phyloP scores from a whole-genome alignment of 1,284 basidiomycete genomes.

The Tranzscheliella williamsii region DNA sequence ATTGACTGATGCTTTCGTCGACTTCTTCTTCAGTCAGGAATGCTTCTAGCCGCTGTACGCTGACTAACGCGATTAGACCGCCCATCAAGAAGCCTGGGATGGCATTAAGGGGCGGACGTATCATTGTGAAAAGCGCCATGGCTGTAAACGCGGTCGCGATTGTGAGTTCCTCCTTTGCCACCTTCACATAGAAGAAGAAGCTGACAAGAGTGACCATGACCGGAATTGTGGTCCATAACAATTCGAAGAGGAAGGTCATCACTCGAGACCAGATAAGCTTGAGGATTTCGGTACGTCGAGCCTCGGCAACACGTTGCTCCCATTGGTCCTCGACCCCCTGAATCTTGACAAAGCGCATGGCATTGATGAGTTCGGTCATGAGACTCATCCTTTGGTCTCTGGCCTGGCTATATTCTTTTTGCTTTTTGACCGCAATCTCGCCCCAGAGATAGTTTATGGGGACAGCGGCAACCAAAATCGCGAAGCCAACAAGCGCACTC shows the following conservation, averaged over 20 bases:
- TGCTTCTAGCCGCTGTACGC: constrained; percentile 76
- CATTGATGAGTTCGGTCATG: constrained; percentile 74
- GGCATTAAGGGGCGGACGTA: constrained; percentile 46
- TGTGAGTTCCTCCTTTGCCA: constrained; percentile 40
- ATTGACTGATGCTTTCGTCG: constrained; percentile 20
- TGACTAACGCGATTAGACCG: constrained; percentile 66
- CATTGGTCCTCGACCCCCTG: constrained; percentile 41
- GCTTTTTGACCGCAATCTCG: constrained; percentile 71
- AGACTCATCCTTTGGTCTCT: constrained; percentile 83
- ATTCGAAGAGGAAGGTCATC: constrained; percentile 61
- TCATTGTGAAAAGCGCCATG: constrained; percentile 40
- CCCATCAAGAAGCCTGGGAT: constrained; percentile 63
- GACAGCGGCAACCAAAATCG: constrained; percentile 74
- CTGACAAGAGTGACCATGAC: constrained; percentile 45
- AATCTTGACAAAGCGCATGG: constrained; percentile 77
- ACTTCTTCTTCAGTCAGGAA: constrained; percentile 84
- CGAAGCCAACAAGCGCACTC: constrained; percentile 81
- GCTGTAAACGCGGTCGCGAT: constrained; percentile 49
- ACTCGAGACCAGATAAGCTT: constrained; percentile 40
- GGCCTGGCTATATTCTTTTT: constrained; percentile 71
- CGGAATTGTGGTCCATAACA: constrained; percentile 57
- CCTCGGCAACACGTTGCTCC: constrained; percentile 38
- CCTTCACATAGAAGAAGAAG: constrained; percentile 51
- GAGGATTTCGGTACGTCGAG: constrained; percentile 54
- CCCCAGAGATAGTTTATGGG: constrained; percentile 74